These are phyloP conservation scores for Botryotinia globosa DNA, from an alignment of 2,329 filamentous ascomycete genomes.

Conservation along the genomic window DNA sequence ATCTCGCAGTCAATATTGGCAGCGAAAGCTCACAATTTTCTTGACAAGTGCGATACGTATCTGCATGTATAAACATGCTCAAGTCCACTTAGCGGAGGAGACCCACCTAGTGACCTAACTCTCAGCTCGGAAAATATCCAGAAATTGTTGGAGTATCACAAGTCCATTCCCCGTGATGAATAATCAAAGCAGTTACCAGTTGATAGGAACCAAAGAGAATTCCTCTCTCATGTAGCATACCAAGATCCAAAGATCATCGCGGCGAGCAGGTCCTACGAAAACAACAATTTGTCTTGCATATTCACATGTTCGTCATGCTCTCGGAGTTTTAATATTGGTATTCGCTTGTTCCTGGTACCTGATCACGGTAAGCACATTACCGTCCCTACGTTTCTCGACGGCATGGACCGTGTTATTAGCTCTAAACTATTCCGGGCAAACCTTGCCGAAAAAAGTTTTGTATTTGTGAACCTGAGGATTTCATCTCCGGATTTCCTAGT, in stretches of 20 bases:
- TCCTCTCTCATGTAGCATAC: neutral
- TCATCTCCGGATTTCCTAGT: neutral
- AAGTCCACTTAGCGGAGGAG: neutral
- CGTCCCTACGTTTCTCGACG: neutral
- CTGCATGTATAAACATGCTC: neutral
- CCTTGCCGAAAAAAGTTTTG: neutral
- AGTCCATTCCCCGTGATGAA: neutral
- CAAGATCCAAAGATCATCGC: neutral
- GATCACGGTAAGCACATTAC: neutral
- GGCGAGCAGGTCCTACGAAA: neutral
- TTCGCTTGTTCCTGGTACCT: slow-evolving; percentile 10
- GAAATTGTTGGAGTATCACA: neutral
- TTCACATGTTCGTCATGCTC: neutral
- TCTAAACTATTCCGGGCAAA: neutral
- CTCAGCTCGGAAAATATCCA: neutral
- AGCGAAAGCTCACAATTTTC: neutral
- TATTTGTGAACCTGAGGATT: neutral
- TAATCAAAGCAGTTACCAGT: too few relatives aligned
- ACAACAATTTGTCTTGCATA: neutral
- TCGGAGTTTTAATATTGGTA: neutral
- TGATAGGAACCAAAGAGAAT: neutral
- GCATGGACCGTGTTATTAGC: neutral
- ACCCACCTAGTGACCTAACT: neutral
- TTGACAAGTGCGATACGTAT: neutral
- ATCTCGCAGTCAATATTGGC: neutral